Evolutionary conservation across 2,329 filamentous ascomycete genomes (phyloP).

Genomic region (Penicillium sp.): DNA sequence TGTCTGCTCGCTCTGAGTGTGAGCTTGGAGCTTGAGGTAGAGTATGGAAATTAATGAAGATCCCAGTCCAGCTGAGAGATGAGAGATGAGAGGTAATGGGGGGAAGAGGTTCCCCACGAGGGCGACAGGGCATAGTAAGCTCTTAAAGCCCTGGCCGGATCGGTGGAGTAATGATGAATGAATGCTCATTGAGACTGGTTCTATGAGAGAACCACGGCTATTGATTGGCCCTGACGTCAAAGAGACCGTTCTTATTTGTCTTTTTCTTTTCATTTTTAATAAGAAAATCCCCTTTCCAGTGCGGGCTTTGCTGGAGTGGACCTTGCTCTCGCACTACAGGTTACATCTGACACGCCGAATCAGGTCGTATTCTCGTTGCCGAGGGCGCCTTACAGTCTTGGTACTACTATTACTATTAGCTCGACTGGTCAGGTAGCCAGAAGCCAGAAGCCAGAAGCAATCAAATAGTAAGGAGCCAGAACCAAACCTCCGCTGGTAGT

Average conservation of each 20-base stretch:
- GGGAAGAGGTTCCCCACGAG: neutral
- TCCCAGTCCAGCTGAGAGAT: constrained; percentile 25
- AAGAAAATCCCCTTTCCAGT: neutral
- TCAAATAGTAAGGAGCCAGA: neutral
- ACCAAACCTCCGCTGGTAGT: too few relatives aligned
- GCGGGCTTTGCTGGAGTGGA: neutral
- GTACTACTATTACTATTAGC: neutral
- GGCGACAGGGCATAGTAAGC: neutral
- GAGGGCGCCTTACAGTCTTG: neutral
- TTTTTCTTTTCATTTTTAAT: neutral
- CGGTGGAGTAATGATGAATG: constrained; percentile 18
- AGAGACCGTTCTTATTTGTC: neutral
- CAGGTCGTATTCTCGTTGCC: constrained; percentile 4
- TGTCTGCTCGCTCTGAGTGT: too few relatives aligned
- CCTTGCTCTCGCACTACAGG: neutral
- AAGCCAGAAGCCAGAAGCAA: neutral
- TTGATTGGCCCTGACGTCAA: constrained; percentile 11
- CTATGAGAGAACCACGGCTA: constrained; percentile 6
- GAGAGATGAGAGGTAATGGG: too few relatives aligned
- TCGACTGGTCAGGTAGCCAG: neutral
- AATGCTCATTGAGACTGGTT: constrained; percentile 12
- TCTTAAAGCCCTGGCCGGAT: neutral
- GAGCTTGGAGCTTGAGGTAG: too few relatives aligned
- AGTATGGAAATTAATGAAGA: neutral
- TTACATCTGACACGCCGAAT: constrained; percentile 7